phyloP scores from a whole-genome alignment of 2,329 filamentous ascomycete genomes.

The Emmonsia crescens region DNA sequence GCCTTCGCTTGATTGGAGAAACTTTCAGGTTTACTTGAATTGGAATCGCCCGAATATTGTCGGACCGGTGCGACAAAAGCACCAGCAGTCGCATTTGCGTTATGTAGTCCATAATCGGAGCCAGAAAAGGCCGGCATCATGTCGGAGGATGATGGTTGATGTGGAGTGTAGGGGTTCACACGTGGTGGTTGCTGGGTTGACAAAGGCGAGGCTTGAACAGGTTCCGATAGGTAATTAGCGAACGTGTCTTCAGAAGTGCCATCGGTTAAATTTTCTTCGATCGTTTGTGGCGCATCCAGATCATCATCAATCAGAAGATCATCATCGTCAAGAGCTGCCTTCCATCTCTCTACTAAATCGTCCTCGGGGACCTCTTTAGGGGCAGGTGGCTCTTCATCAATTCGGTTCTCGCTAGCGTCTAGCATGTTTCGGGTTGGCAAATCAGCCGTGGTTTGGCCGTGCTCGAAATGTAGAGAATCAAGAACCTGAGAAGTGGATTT shows the following conservation, averaged over 20 bases:
- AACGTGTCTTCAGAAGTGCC: slow-evolving; percentile 44
- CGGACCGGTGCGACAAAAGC: background rate
- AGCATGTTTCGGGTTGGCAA: background rate
- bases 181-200: background rate
- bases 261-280: background rate
- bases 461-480: slow-evolving; percentile 34
- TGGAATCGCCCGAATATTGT: background rate
- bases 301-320: slow-evolving; percentile 56
- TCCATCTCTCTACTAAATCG: slow-evolving; percentile 72
- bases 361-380: slow-evolving; percentile 31
- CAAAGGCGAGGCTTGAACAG: background rate
- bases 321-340: slow-evolving; percentile 67
- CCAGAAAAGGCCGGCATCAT: slow-evolving; percentile 29
- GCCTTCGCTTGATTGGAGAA: slow-evolving; percentile 85
- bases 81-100: background rate
- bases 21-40: slow-evolving; percentile 53
- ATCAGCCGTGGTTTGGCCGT: slow-evolving; percentile 16
- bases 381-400: background rate
- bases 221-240: background rate
- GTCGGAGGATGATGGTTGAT: slow-evolving; percentile 40
- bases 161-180: slow-evolving; percentile 41
- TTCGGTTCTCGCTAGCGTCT: background rate
- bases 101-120: slow-evolving; percentile 9
- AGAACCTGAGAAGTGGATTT: slow-evolving; percentile 62
- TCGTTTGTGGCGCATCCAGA: slow-evolving; percentile 40